These are phyloP conservation scores for Galerina marginata DNA, from an alignment of 768 basidiomycete species.

Conservation along the genomic window DNA sequence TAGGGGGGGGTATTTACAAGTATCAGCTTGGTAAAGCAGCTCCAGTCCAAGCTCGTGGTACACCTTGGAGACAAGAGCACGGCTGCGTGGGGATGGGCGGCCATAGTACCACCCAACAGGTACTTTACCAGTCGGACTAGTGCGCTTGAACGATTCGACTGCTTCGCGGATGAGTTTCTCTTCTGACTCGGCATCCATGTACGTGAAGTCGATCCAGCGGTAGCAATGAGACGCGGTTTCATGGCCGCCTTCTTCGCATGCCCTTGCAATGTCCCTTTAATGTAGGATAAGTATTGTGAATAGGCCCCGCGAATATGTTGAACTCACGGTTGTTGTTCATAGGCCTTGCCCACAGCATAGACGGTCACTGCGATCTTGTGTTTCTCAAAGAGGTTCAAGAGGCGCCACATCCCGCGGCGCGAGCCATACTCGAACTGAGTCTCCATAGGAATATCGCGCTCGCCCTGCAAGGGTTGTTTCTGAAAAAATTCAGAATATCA, in stretches of 20 bases:
- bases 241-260: constrained; percentile 21
- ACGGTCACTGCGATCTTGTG: constrained; percentile 19
- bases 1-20: constrained; percentile 7
- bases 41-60: constrained; percentile 22
- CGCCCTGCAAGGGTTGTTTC: constrained; percentile 14
- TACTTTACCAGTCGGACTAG: constrained; percentile 18
- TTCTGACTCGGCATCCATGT: constrained; percentile 20
- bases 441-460: constrained; percentile 24
- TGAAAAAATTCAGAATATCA: background rate
- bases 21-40: constrained; percentile 22
- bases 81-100: constrained; percentile 19
- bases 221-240: constrained; percentile 26
- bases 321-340: constrained; percentile 17
- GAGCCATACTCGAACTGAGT: constrained; percentile 24
- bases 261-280: constrained; percentile 16
- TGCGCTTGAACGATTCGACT: constrained; percentile 17
- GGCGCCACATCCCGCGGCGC: constrained; percentile 25
- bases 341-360: constrained; percentile 23
- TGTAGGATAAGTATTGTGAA: too few relatives aligned
- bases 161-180: constrained; percentile 21
- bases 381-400: constrained; percentile 23
- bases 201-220: constrained; percentile 22
- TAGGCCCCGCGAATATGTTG: too few relatives aligned
- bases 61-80: constrained; percentile 21
- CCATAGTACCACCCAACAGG: constrained; percentile 26